phyloP scores from a whole-genome alignment of 2,329 filamentous ascomycete genomes.

The Aspergillus jensenii region DNA sequence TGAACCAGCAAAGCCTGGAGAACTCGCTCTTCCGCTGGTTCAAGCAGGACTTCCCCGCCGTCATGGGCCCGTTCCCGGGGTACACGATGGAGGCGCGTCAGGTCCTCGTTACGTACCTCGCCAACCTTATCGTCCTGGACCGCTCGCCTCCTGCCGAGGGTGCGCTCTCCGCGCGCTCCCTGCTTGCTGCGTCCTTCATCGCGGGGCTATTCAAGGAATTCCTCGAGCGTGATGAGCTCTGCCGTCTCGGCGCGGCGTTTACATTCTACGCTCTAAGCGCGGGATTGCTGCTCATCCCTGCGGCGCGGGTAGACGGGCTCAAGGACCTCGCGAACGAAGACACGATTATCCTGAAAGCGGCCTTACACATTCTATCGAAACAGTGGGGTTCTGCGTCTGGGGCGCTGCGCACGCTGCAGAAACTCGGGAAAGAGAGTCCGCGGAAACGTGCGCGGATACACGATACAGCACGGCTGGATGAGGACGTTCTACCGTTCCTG shows the following conservation, averaged over 20 bases:
- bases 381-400: slow-evolving; percentile 27
- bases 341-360: slow-evolving; percentile 21
- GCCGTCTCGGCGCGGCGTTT: slow-evolving; percentile 41
- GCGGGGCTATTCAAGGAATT: slow-evolving; percentile 36
- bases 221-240: slow-evolving; percentile 41
- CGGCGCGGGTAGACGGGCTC: slow-evolving; percentile 27
- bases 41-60: slow-evolving; percentile 30
- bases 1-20: slow-evolving; percentile 29
- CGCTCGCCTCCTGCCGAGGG: slow-evolving; percentile 19
- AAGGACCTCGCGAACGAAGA: slow-evolving; percentile 19
- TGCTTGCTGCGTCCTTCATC: slow-evolving; percentile 43
- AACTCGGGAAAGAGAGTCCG: neutral
- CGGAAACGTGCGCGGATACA: neutral
- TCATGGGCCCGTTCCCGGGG: slow-evolving; percentile 11
- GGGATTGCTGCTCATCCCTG: slow-evolving; percentile 41
- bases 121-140: slow-evolving; percentile 40
- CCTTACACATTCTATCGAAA: slow-evolving; percentile 27
- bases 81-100: slow-evolving; percentile 34
- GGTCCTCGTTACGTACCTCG: slow-evolving; percentile 39
- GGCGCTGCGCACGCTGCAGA: neutral
- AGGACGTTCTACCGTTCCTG: neutral
- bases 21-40: slow-evolving; percentile 43
- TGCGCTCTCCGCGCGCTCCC: slow-evolving; percentile 35
- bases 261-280: slow-evolving; percentile 44
- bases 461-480: too few species aligned